Percentiles rank a stretch among this genome's conserved stretches.
These are phyloP conservation scores for Metschnikowia cubensis DNA, from an alignment of 805 yeast species.

Conservation along the genomic window DNA sequence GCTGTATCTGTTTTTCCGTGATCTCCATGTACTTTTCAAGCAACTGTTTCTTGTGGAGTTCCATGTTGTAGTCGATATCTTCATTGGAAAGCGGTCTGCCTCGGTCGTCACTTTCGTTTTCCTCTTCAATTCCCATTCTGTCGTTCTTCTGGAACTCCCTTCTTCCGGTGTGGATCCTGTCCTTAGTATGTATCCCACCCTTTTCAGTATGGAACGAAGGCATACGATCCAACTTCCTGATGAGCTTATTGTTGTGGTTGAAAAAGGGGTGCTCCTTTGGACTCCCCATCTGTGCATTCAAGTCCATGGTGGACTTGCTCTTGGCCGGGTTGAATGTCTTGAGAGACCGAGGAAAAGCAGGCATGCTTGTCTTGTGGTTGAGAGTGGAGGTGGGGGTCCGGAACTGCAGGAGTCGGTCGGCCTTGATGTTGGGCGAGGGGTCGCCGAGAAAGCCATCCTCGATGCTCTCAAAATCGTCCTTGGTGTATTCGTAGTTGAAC, in stretches of 20 bases:
- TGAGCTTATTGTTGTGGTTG: slow-evolving; percentile 32
- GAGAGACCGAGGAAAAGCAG: slow-evolving; percentile 16
- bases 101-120: neutral
- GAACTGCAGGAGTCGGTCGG: slow-evolving; percentile 14
- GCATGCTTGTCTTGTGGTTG: slow-evolving; percentile 21
- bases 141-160: slow-evolving; percentile 2
- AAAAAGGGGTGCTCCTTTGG: slow-evolving; percentile 24
- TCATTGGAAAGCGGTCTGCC: slow-evolving; percentile 3
- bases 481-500: slow-evolving; percentile 33
- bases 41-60: slow-evolving; percentile 24
- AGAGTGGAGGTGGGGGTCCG: slow-evolving; percentile 3
- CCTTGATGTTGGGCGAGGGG: slow-evolving; percentile 9
- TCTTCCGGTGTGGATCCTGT: slow-evolving; percentile 2
- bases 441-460: slow-evolving; percentile 34
- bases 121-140: no score
- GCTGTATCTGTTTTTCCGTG: slow-evolving; percentile 18
- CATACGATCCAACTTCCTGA: slow-evolving; percentile 36
- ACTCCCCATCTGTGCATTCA: slow-evolving; percentile 14
- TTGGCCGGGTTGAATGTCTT: slow-evolving; percentile 19
- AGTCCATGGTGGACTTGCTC: slow-evolving; percentile 34
- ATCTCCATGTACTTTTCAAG: slow-evolving; percentile 32
- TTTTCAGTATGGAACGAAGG: slow-evolving; percentile 33
- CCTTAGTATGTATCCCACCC: neutral
- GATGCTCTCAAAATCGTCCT: slow-evolving; percentile 35
- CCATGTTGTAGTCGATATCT: slow-evolving; percentile 17